Evolutionary conservation across 176 grass and related monocot genomes (phyloP).

Genomic region (Aegilops longissima): DNA sequence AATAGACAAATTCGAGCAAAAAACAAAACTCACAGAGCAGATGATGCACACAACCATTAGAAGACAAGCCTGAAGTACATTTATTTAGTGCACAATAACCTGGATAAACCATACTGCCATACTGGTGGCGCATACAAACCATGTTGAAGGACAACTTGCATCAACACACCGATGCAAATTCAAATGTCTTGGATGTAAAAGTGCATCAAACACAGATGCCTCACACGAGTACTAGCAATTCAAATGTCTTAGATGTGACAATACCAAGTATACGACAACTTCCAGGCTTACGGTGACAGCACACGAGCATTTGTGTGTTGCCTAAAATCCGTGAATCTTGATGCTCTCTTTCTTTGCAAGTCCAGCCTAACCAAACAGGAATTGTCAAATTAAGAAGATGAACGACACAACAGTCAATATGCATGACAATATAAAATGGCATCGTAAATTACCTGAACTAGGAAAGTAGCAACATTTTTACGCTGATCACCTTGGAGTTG

Average conservation of each 20-base stretch:
- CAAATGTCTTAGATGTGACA: neutral
- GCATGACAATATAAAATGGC: neutral
- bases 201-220: conserved; percentile 27
- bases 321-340: conserved; percentile 65
- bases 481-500: conserved; percentile 72
- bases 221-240: neutral
- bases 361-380: conserved; percentile 39
- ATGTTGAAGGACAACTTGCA: conserved; percentile 29
- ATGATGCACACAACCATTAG: neutral
- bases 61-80: neutral
- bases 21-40: neutral
- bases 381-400: neutral
- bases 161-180: conserved; percentile 17
- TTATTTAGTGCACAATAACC: conserved; percentile 8
- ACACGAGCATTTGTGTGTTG: neutral
- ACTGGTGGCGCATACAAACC: conserved; percentile 17
- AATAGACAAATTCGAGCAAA: neutral
- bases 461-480: conserved; percentile 63
- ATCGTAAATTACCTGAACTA: conserved; percentile 40
- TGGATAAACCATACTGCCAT: conserved; percentile 9
- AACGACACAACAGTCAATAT: neutral
- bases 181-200: neutral
- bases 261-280: neutral
- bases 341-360: conserved; percentile 61
- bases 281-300: conserved; percentile 16